Evolutionary conservation across 2,329 filamentous ascomycete species (phyloP).

Genomic region (Cercospora berteroae): DNA sequence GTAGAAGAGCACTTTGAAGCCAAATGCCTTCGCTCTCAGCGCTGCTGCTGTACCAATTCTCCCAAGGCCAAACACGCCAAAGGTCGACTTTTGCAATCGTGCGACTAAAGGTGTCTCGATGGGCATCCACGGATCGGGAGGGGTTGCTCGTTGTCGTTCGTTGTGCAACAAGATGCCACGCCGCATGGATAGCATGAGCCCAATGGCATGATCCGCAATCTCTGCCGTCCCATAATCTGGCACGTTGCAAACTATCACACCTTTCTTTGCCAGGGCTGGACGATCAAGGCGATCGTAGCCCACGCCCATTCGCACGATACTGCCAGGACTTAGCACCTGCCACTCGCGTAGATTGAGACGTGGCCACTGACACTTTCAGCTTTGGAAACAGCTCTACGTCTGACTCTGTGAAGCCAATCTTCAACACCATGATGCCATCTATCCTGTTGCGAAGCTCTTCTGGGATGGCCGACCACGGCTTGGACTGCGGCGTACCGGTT

Average conservation of each 20-base stretch:
- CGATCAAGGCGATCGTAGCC: constrained; percentile 37
- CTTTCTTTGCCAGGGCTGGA: constrained; percentile 26
- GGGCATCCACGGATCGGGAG: constrained; percentile 34
- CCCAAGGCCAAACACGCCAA: constrained; percentile 34
- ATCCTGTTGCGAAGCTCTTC: constrained; percentile 31
- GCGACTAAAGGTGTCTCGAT: constrained; percentile 33
- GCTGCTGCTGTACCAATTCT: constrained; percentile 36
- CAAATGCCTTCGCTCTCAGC: constrained; percentile 35
- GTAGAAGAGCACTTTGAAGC: constrained; percentile 36
- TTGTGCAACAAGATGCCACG: constrained; percentile 35
- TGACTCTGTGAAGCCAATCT: constrained; percentile 31
- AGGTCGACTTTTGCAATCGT: constrained; percentile 29
- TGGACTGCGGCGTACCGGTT: constrained; percentile 23
- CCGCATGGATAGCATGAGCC: constrained; percentile 32
- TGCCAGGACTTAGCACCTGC: constrained; percentile 12
- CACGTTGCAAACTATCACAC: constrained; percentile 34
- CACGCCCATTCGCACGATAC: constrained; percentile 37
- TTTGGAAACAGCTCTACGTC: constrained; percentile 33
- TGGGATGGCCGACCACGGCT: constrained; percentile 33
- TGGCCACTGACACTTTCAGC: constrained; percentile 33
- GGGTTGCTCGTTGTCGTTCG: constrained; percentile 32
- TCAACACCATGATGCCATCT: constrained; percentile 34
- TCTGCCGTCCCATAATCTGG: constrained; percentile 37
- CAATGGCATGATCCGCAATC: constrained; percentile 36
- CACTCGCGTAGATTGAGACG: neutral